Conservation (phyloP, 2,329 filamentous ascomycete genomes). For the Dactylellina haptotyla region DNA sequence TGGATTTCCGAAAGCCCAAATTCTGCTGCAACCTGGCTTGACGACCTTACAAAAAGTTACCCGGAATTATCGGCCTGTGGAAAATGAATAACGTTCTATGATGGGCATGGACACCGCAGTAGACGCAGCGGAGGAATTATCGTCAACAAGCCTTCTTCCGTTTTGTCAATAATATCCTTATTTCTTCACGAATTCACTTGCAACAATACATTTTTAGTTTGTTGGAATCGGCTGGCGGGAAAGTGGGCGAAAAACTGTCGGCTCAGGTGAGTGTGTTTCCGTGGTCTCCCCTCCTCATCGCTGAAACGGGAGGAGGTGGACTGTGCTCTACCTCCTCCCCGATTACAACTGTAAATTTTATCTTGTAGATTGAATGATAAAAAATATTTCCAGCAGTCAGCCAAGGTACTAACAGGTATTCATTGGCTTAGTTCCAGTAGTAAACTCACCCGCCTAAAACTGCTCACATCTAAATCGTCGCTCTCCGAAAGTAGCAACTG, state of each 20-base stretch:
- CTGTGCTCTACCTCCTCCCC: constrained; percentile 6
- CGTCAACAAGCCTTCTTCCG: constrained; percentile 4
- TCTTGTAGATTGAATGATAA: background rate
- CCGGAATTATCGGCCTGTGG: constrained; percentile 38
- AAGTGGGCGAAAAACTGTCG: constrained; percentile 21
- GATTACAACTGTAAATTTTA: constrained; percentile 13
- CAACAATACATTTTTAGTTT: constrained; percentile 12
- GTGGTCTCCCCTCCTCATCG: constrained; percentile 12
- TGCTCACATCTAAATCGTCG: background rate
- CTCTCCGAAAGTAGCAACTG: background rate
- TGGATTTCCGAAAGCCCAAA: constrained; percentile 52
- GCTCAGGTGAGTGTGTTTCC: constrained; percentile 34
- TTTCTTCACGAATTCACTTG: constrained; percentile 2
- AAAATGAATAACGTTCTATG: constrained; percentile 26
- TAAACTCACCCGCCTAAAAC: background rate
- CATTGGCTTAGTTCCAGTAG: background rate
- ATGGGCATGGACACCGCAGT: constrained; percentile 41
- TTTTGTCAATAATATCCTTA: constrained; percentile 2
- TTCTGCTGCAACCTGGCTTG: constrained; percentile 39
- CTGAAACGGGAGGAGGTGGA: constrained; percentile 1
- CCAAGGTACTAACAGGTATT: constrained; percentile 24
- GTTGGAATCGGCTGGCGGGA: constrained; percentile 34
- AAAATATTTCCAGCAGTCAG: constrained; percentile 1
- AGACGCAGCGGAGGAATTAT: constrained; percentile 47
- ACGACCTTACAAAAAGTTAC: constrained; percentile 22